These are phyloP conservation scores for Colletotrichum gigasporum DNA, from an alignment of 2,329 filamentous ascomycete species.

Conservation along the genomic window DNA sequence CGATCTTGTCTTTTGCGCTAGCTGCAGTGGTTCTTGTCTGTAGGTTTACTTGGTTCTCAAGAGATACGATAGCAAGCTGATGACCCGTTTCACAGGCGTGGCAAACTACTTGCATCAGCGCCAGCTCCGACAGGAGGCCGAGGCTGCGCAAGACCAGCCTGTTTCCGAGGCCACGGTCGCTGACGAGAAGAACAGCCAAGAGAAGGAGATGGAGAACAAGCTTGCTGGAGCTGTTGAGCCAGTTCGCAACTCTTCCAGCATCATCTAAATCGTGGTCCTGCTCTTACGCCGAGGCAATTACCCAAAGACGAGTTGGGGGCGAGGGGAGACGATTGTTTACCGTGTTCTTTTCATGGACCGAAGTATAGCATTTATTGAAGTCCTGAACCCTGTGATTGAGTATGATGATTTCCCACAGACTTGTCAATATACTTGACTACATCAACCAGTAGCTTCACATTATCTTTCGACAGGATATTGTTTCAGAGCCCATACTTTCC, in stretches of 20 bases:
- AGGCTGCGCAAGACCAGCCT: not conserved
- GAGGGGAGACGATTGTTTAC: too few relatives aligned
- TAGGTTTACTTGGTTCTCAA: not conserved
- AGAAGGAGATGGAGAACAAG: not conserved
- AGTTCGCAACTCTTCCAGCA: not conserved
- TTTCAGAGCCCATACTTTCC: too few relatives aligned
- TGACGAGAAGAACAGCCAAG: not conserved
- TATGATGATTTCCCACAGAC: too few relatives aligned
- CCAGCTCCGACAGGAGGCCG: not conserved
- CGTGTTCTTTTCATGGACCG: too few relatives aligned
- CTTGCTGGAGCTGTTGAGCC: not conserved
- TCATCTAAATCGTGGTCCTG: too few relatives aligned
- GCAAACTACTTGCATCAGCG: slow-evolving; percentile 14
- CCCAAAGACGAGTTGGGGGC: not conserved
- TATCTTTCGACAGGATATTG: too few relatives aligned
- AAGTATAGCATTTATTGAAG: not conserved
- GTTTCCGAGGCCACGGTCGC: not conserved
- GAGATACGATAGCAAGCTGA: accelerated
- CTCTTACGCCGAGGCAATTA: too few relatives aligned
- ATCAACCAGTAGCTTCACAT: too few relatives aligned
- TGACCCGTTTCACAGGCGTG: not conserved
- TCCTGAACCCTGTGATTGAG: too few relatives aligned
- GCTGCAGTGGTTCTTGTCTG: slow-evolving; percentile 16
- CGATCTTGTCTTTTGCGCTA: not conserved
- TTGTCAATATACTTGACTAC: too few relatives aligned